phyloP scores from a whole-genome alignment of 1,284 basidiomycete genomes.

The Ceratorhiza oryzae-sativae region DNA sequence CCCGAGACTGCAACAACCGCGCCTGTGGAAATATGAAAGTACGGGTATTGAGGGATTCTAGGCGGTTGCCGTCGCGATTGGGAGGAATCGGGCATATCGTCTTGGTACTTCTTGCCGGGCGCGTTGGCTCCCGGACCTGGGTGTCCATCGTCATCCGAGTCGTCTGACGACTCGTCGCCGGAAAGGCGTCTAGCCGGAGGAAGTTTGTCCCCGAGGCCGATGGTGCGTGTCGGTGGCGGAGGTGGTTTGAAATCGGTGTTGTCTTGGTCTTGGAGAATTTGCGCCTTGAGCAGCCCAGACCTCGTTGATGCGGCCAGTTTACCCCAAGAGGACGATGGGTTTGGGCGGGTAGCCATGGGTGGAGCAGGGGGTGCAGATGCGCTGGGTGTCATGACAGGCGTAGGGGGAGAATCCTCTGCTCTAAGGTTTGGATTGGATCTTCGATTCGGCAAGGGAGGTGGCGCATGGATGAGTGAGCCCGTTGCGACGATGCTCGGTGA shows the following conservation, averaged over 20 bases:
- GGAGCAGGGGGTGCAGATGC: slow-evolving; percentile 32
- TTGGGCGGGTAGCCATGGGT: slow-evolving; percentile 10
- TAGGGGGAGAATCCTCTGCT: not conserved
- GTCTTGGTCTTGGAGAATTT: not conserved
- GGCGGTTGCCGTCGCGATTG: slow-evolving; percentile 84
- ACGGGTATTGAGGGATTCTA: slow-evolving; percentile 56
- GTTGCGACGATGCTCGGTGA: slow-evolving; percentile 3
- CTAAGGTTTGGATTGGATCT: slow-evolving; percentile 35
- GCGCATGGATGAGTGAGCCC: slow-evolving; percentile 11
- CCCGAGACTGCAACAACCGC: slow-evolving; percentile 69
- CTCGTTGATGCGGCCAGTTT: slow-evolving; percentile 11
- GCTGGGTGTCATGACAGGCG: not conserved
- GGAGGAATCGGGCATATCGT: slow-evolving; percentile 81
- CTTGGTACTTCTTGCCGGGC: slow-evolving; percentile 51
- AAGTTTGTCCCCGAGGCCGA: slow-evolving; percentile 70
- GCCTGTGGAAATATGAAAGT: slow-evolving; percentile 62
- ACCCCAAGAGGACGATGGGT: slow-evolving; percentile 18
- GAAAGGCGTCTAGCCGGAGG: slow-evolving; percentile 66
- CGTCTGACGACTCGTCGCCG: slow-evolving; percentile 53
- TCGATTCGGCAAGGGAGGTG: slow-evolving; percentile 33
- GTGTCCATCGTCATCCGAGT: slow-evolving; percentile 33
- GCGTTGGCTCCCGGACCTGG: slow-evolving; percentile 48
- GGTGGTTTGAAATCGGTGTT: slow-evolving; percentile 47
- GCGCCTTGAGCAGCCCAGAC: not conserved
- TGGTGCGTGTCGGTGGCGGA: slow-evolving; percentile 75